Percentiles rank a stretch among this genome's conserved stretches.
phyloP scores from a whole-genome alignment of 2,329 filamentous ascomycete genomes.

The Macroventuria anomochaeta region DNA sequence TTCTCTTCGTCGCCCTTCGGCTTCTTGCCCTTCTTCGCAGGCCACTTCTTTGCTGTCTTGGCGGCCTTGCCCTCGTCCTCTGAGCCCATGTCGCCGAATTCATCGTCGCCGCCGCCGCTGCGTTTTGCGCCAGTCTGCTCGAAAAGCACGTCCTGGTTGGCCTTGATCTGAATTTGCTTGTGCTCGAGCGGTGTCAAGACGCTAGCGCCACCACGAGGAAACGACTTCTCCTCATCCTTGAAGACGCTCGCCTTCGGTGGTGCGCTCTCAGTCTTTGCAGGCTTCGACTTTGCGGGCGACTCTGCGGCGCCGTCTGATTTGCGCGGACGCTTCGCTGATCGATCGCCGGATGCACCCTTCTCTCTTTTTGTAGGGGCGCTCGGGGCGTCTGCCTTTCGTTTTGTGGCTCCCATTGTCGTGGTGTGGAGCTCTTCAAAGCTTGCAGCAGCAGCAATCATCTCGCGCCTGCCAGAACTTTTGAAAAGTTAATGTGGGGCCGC shows the following conservation, averaged over 20 bases:
- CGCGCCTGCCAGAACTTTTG: constrained; percentile 21
- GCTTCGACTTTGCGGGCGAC: constrained; percentile 38
- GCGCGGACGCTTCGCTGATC: constrained; percentile 46
- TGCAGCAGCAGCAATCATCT: constrained; percentile 18
- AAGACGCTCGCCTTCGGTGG: constrained; percentile 54
- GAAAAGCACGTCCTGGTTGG: constrained; percentile 87
- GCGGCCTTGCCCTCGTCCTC: constrained; percentile 51
- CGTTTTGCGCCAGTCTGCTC: constrained; percentile 74
- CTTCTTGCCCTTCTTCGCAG: constrained; percentile 53
- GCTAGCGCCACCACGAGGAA: constrained; percentile 90
- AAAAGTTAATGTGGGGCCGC: constrained; percentile 32
- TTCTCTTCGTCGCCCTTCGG: constrained; percentile 52
- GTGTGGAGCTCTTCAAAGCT: constrained; percentile 18
- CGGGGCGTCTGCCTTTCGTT: constrained; percentile 54
- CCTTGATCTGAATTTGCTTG: constrained; percentile 94
- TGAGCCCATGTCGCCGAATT: constrained; percentile 53
- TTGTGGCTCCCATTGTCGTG: constrained; percentile 52
- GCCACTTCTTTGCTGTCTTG: constrained; percentile 61
- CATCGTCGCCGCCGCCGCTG: constrained; percentile 51
- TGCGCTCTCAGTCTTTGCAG: constrained; percentile 29
- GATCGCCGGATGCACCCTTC: constrained; percentile 36
- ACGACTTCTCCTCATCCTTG: constrained; percentile 83
- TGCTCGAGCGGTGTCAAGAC: constrained; percentile 91
- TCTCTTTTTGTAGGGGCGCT: constrained; percentile 40
- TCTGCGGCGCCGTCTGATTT: constrained; percentile 44